phyloP scores from a whole-genome alignment of 768 basidiomycete genomes.

The Phanerodontia chrysosporium region DNA sequence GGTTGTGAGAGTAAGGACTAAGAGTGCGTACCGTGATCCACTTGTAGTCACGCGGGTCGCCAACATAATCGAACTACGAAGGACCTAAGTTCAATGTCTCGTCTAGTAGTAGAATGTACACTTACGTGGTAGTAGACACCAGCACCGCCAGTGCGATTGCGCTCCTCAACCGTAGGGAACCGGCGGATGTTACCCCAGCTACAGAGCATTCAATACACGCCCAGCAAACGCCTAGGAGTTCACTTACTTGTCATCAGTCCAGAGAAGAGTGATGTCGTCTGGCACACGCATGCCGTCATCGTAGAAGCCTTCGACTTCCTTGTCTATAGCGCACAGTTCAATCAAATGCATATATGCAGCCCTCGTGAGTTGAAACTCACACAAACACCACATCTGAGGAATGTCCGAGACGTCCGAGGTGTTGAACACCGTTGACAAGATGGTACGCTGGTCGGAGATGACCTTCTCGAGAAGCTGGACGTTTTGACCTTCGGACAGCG shows the following conservation, averaged over 20 bases:
- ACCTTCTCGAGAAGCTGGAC: constrained; percentile 51
- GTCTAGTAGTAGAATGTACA: no score
- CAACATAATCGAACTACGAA: constrained; percentile 50
- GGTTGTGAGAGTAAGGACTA: no score
- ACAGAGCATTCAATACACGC: background rate
- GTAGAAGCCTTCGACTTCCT: constrained; percentile 66
- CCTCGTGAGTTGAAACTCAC: constrained; percentile 26
- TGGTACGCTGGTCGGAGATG: constrained; percentile 56
- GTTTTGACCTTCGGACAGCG: constrained; percentile 46
- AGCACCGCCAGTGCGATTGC: constrained; percentile 61
- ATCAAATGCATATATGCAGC: background rate
- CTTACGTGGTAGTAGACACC: constrained; percentile 53
- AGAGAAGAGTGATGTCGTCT: constrained; percentile 62
- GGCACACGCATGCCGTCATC: constrained; percentile 57
- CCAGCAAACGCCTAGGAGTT: background rate
- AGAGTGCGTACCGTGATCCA: constrained; percentile 51
- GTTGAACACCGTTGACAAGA: constrained; percentile 49
- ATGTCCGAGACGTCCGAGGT: constrained; percentile 43
- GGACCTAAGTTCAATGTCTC: no score
- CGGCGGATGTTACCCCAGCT: constrained; percentile 72
- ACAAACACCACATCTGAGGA: constrained; percentile 65
- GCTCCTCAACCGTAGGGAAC: constrained; percentile 47
- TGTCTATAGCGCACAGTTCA: constrained; percentile 24
- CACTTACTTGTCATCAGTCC: constrained; percentile 67
- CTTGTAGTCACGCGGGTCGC: constrained; percentile 63